Evolutionary conservation across 1,284 basidiomycete species (phyloP), one percentile per base, ranked within the genome.

Genomic region (Malassezia sympodialis): DNA sequence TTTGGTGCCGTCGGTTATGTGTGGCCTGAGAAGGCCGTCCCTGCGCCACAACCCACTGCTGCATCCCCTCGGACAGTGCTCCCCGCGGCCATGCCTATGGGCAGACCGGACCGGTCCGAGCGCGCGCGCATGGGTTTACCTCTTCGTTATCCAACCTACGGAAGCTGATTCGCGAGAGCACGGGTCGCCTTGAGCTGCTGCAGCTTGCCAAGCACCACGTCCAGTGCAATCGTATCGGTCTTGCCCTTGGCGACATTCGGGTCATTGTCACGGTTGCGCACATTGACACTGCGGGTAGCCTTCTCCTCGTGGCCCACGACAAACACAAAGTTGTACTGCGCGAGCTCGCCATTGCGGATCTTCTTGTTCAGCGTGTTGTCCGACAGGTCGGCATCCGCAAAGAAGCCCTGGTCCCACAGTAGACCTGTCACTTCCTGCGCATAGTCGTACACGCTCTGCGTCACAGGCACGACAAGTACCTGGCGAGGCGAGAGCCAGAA

Each of bases 401-500:
- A 96, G 53, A 98, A 78, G 2, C 88, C 89, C 7, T 82, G 77
- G 51, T 81, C 79, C 62, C 80, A 80, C 12, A 98, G 81, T 59
- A 79, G 81, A 51, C 83, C 79, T 27, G 81, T 80, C 30, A 96
- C 83, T 72, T 89, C 82, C 44, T 83, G 78, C 2, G 93, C 93
- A 72, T 98, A 99, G 27, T 86, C 87, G 78, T 68, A 90, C 67
- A 83, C 89, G 28, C 87, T 83, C 12, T 80, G 82, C 15, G 91
- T 90, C 31, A 98, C 90, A 2, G 94, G 94, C 46, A 99, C 87
- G 53, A 98, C 86, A 26, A 94, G 78, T 24, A 96, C 84, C 77
- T 98, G 94, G 43, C 94, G 82, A 12, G 94, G 94, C 0, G 86
- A 90, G 46, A 98, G 74, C 94, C 94, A 99, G 82, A 98, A 96